Conservation (phyloP, 257 asterid genomes). For the Penstemon eatonii region DNA sequence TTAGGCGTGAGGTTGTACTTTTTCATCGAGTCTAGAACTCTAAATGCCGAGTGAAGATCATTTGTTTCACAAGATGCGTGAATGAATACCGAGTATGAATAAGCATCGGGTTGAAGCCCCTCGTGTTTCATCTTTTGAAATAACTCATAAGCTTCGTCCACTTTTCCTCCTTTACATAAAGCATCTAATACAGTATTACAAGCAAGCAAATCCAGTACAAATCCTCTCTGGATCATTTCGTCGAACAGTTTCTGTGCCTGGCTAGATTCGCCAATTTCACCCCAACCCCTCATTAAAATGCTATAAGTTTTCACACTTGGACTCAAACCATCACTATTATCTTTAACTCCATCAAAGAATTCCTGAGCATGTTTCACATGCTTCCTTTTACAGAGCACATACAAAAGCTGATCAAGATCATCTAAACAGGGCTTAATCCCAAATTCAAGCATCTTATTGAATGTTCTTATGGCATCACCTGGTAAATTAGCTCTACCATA, state of each 20-base stretch:
- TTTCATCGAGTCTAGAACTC: conserved; percentile 70
- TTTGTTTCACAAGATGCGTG: conserved; percentile 55
- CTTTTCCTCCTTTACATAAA: conserved; percentile 70
- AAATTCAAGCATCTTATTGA: conserved; percentile 75
- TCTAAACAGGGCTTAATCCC: conserved; percentile 60
- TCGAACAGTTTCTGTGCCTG: conserved; percentile 62
- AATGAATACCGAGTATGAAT: conserved; percentile 70
- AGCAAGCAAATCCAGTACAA: conserved; percentile 66
- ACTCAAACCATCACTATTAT: conserved; percentile 32
- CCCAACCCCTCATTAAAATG: conserved; percentile 89
- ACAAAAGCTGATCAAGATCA: conserved; percentile 76
- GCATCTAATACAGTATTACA: conserved; percentile 71
- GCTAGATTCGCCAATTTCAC: conserved; percentile 52
- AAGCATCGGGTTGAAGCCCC: conserved; percentile 79
- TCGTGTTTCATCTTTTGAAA: conserved; percentile 52
- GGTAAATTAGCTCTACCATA: conserved; percentile 79
- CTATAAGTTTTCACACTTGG: conserved; percentile 66
- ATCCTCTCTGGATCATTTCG: conserved; percentile 73
- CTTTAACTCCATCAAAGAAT: conserved; percentile 58
- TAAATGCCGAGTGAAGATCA: conserved; percentile 65
- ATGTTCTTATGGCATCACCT: conserved; percentile 82
- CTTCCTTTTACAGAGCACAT: conserved; percentile 62
- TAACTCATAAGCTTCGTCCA: conserved; percentile 63
- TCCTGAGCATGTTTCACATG: conserved; percentile 70
- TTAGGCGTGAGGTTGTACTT: conserved; percentile 65